Evolutionary conservation across 306 rosid species (phyloP).

Genomic region (Lathyrus aphaca): DNA sequence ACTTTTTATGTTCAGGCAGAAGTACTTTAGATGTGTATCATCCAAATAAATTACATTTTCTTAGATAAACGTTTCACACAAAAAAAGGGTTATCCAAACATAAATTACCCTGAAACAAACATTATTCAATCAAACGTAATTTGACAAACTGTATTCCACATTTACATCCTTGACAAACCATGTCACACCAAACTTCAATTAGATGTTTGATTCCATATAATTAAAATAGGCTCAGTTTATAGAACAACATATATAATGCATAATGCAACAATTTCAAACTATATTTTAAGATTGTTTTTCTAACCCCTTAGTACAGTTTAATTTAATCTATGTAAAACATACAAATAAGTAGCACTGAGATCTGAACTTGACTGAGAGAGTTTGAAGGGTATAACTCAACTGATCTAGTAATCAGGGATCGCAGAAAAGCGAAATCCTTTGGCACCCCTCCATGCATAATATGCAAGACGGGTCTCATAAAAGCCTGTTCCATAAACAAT

Average conservation of each 20-base stretch:
- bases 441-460: conserved; percentile 95
- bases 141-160: background rate
- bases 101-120: background rate
- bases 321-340: conserved; percentile 10
- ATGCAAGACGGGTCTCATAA: conserved; percentile 90
- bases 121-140: background rate
- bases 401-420: conserved; percentile 80
- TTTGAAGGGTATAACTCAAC: conserved; percentile 18
- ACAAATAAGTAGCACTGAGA: conserved; percentile 24
- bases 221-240: background rate
- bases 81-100: background rate
- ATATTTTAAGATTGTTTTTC: conserved; percentile 1
- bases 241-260: background rate
- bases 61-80: background rate
- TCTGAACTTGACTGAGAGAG: conserved; percentile 2
- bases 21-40: background rate
- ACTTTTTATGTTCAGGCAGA: background rate
- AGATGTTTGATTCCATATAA: conserved; percentile 8
- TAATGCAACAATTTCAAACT: conserved; percentile 21
- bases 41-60: background rate
- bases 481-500: conserved; percentile 63
- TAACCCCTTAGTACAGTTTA: conserved; percentile 26
- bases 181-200: background rate
- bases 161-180: background rate
- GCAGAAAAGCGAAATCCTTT: conserved; percentile 82